Evolutionary conservation across 2,329 filamentous ascomycete genomes (phyloP), one percentile per base, ranked within the genome.

Genomic region (Aspergillus pseudonomiae): DNA sequence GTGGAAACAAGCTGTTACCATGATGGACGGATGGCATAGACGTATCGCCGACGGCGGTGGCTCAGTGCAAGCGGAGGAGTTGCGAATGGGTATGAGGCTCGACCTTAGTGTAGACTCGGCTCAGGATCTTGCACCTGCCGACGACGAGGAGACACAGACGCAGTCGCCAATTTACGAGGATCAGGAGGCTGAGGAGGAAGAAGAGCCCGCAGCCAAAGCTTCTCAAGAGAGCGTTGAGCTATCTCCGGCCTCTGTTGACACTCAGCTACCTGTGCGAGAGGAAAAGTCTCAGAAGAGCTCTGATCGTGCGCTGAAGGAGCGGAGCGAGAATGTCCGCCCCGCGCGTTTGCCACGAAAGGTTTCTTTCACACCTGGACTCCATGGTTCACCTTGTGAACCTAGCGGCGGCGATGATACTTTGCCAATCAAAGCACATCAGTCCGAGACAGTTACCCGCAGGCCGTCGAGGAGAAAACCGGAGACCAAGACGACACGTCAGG

Each of bases 11-110:
- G 92, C 95, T 1, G 89, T 98, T 14, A 85, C 88, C 41, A 88
- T 99, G 80, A 96, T 99, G 82, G 92, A 97, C 68, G 89, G 91
- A 39, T 98, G 95, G 94, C 89, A 94, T 65, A 90, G 88, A 75
- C 86, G 92, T 48, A 93, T 97, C 86, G 74, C 76, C 9, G 73
- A 81, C 45, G 78, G 77, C 16, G 77, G 80, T 39, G 76, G 78
- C 53, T 78, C 76, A 3, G 71, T 82, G 19, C 77, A 79, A 39
- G 73, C 79, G 9, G 78, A 82, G 26, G 79, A 81, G 60, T 68
- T 83, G 36, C 77, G 76, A 50, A 74, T 75, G 60, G 79, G 79
- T 26, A 73, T 81, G 73, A 76, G 74, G n/a, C 75, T 83, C 32
- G 77, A 80, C 67, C 69, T 74, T 48, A 77, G 74, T 64, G 70